Base-by-base conservation (phyloP, 441 rosid genomes). In the Erodium moschatum region DNA sequence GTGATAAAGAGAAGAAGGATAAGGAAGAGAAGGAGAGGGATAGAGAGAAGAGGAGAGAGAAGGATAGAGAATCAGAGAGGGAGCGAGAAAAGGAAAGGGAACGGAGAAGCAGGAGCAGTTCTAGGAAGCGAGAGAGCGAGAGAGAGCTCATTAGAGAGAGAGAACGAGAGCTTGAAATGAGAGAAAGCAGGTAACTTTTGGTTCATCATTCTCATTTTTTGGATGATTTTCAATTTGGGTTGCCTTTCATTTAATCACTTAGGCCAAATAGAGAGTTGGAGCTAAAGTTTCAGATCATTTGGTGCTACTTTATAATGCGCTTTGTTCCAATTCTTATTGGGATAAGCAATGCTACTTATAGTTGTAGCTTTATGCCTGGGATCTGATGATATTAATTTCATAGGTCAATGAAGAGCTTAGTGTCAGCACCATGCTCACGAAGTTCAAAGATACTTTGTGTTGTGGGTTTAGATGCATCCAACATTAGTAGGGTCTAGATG, bases 101-200 rank as follows among this genome's bases (percentile, higher is more conserved):
- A 33, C 38, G 38, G 38, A 33, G 38, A 33, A 33, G 38, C 38
- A 79, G 85, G 46, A 87, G 91, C 54, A 72, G 80, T 76, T 82
- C 89, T 12, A 78, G 85, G 77, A 81, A 85, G 78, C 80, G 73
- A 2, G 90, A 73, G 73, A 33, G n/a, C n/a, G 64, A 79, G 66
- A 72, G 60, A 31, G 64, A 67, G 67, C 35, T 61, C 61, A 78
- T 76, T 48, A 2, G 90, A 73, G 73, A 33, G 40, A 35, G 19
- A 6, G 61, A 73, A 62, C 69, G 68, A 31, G 81, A 79, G 67
- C 24, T 83, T 11, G 84, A 84, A 33, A 74, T 74, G 70, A 78
- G 89, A 67, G 97, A 88, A 64, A 83, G 79, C 86, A 89, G 92
- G 96, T 86, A 72, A 35, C 38, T 33, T 33, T 33, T 33, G 1